A percentile compares a stretch with the other conserved stretches of the same genome.
Conservation (phyloP, 1,139 yeast species). For the Fermentozyma sake region DNA sequence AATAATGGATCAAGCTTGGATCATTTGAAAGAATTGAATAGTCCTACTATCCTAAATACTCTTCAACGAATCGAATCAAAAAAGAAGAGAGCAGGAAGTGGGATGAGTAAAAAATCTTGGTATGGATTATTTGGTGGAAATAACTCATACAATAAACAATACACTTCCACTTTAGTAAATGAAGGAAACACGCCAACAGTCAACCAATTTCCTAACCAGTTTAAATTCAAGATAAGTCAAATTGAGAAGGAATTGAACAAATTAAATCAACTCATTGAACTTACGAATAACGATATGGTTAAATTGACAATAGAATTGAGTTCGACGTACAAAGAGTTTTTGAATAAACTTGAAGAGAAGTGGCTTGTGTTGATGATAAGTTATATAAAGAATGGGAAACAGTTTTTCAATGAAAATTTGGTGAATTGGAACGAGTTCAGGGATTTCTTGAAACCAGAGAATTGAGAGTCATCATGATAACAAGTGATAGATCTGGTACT, state of each 20-base stretch:
- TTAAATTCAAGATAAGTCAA: conserved; percentile 26
- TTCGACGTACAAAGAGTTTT: conserved; percentile 29
- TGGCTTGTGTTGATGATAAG: conserved; percentile 39
- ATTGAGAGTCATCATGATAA: too few relatives aligned
- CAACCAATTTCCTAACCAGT: conserved; percentile 11
- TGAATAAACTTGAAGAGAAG: conserved; percentile 32
- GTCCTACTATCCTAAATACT: conserved; percentile 40
- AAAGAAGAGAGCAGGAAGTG: conserved; percentile 17
- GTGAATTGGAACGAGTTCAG: conserved; percentile 37
- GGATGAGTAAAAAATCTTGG: conserved; percentile 34
- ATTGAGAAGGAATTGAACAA: conserved; percentile 40
- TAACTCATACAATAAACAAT: conserved; percentile 14
- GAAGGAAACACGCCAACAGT: conserved; percentile 4
- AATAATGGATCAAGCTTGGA: conserved; percentile 16
- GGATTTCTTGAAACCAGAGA: conserved; percentile 8
- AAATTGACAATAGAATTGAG: conserved; percentile 30
- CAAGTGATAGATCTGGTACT: too few relatives aligned
- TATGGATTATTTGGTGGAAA: conserved; percentile 45
- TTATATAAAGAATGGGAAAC: conserved; percentile 35
- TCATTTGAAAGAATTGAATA: conserved; percentile 29
- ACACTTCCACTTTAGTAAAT: conserved; percentile 5
- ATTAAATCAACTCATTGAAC: conserved; percentile 38
- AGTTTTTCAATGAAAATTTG: conserved; percentile 34
- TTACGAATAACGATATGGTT: conserved; percentile 34
- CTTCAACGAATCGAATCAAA: conserved; percentile 26